Evolutionary conservation across 129 eudicot genomes (phyloP).

Genomic region (Ambrosia artemisiifolia): DNA sequence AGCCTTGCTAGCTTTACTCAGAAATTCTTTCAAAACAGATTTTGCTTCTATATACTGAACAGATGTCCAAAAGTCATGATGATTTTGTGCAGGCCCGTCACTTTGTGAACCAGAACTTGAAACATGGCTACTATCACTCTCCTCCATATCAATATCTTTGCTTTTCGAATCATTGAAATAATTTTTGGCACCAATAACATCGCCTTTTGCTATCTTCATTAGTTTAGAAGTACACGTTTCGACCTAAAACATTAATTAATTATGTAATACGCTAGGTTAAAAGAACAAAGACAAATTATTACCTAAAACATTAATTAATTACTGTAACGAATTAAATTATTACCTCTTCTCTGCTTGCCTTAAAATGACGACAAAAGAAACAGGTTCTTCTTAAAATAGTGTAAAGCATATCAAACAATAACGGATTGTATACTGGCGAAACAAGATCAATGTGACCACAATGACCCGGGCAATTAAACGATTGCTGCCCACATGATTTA

Average conservation of each 20-base stretch:
- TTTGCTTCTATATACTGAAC: slow-evolving; percentile 73
- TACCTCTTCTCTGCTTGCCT: slow-evolving; percentile 46
- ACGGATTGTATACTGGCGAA: slow-evolving; percentile 63
- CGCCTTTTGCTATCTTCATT: slow-evolving; percentile 60
- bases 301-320: too few relatives aligned
- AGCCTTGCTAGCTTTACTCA: slow-evolving; percentile 27
- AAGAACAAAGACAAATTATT: not conserved
- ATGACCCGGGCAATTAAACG: slow-evolving; percentile 69
- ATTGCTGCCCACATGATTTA: slow-evolving; percentile 68
- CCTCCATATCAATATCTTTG: slow-evolving; percentile 42
- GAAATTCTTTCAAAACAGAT: slow-evolving; percentile 55
- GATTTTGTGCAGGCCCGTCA: slow-evolving; percentile 21
- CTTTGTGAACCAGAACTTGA: slow-evolving; percentile 34
- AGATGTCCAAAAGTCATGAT: slow-evolving; percentile 58
- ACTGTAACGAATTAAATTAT: slow-evolving; percentile 17
- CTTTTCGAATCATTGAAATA: slow-evolving; percentile 20
- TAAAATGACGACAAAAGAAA: slow-evolving; percentile 66
- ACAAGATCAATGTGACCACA: slow-evolving; percentile 93
- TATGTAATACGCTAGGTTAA: not conserved
- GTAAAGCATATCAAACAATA: slow-evolving; percentile 59
- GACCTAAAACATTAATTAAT: slow-evolving; percentile 38
- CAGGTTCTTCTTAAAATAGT: slow-evolving; percentile 55
- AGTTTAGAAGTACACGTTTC: slow-evolving; percentile 52
- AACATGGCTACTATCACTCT: slow-evolving; percentile 50
- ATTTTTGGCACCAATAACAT: slow-evolving; percentile 63